Percentiles rank a stretch among this genome's conserved stretches.
phyloP scores from a whole-genome alignment of 2,329 filamentous ascomycete species.

The Hortaea sp. region DNA sequence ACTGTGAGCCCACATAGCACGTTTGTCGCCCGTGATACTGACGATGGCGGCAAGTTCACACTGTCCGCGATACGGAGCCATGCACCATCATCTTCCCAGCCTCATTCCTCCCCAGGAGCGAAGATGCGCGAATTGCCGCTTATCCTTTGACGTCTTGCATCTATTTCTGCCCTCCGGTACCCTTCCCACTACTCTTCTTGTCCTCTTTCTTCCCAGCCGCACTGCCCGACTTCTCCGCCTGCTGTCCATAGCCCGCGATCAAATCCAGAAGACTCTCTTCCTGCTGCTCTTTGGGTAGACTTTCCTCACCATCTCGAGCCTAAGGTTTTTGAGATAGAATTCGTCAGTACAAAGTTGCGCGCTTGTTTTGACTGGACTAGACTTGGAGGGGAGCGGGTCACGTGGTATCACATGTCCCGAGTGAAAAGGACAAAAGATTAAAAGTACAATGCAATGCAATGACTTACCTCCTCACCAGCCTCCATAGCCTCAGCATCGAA shows the following conservation, averaged over 20 bases:
- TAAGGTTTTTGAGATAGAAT: slow-evolving; percentile 6
- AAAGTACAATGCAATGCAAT: background rate
- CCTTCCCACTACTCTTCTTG: slow-evolving; percentile 25
- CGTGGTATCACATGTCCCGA: background rate
- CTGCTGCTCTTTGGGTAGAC: slow-evolving; percentile 29
- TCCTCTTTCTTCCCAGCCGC: slow-evolving; percentile 27
- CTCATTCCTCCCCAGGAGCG: too few species aligned
- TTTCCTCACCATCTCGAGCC: slow-evolving; percentile 41
- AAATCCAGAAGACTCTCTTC: slow-evolving; percentile 49
- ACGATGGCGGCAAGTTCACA: too few species aligned
- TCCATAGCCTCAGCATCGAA: slow-evolving; percentile 55
- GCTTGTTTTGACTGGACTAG: background rate
- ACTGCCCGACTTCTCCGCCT: slow-evolving; percentile 33
- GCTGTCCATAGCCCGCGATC: slow-evolving; percentile 38
- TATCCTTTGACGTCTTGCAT: too few species aligned
- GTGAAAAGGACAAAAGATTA: background rate
- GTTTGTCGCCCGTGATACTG: too few species aligned
- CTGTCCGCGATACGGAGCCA: too few species aligned
- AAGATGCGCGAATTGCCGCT: too few species aligned
- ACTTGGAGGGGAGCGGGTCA: too few species aligned
- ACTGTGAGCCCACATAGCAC: too few species aligned
- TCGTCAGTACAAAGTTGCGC: background rate
- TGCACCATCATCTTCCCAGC: too few species aligned
- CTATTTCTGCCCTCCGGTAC: too few species aligned
- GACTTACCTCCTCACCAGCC: slow-evolving; percentile 18